Evolutionary conservation across 495 filamentous ascomycete genomes (phyloP).

Genomic region (Daldinia decipiens): DNA sequence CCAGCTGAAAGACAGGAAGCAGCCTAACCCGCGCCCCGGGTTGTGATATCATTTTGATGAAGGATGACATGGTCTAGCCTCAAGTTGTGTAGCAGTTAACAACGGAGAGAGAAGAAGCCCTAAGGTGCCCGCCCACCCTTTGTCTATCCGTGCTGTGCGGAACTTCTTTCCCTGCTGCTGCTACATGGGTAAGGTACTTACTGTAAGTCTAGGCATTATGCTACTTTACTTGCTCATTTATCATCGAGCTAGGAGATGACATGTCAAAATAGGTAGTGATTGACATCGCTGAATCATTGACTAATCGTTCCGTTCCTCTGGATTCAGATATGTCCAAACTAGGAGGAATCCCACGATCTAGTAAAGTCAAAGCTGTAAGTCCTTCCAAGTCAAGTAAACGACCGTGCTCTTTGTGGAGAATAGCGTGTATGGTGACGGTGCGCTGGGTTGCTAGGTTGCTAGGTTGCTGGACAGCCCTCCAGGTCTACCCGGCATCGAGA

Average conservation of each 20-base stretch:
- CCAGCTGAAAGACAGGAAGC: conserved; percentile 23
- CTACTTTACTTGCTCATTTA: conserved; percentile 29
- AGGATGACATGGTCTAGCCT: conserved; percentile 12
- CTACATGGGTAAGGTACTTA: conserved; percentile 15
- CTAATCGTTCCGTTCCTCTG: no score
- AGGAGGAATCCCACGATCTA: conserved; percentile 36
- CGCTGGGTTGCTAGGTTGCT: conserved; percentile 4
- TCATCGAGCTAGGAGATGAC: conserved; percentile 18
- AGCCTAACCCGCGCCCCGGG: conserved; percentile 1
- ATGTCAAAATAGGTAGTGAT: conserved; percentile 34
- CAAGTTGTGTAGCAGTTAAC: conserved; percentile 18
- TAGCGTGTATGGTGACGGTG: conserved; percentile 8
- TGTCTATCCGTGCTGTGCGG: conserved; percentile 9
- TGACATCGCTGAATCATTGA: no score
- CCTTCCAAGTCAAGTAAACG: conserved; percentile 27
- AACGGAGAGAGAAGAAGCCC: conserved; percentile 17
- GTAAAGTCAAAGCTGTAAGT: conserved; percentile 11
- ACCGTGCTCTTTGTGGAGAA: conserved; percentile 8
- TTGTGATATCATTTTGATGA: conserved; percentile 27
- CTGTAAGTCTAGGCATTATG: neutral
- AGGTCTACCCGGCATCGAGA: conserved; percentile 6
- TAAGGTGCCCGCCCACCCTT: conserved; percentile 11
- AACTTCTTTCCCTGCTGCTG: conserved; percentile 12
- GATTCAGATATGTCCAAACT: conserved; percentile 27
- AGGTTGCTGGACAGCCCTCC: neutral